Evolutionary conservation across 768 basidiomycete genomes (phyloP), one percentile per base, ranked within the genome.

Genomic region (Dacryopinax primogenitus): DNA sequence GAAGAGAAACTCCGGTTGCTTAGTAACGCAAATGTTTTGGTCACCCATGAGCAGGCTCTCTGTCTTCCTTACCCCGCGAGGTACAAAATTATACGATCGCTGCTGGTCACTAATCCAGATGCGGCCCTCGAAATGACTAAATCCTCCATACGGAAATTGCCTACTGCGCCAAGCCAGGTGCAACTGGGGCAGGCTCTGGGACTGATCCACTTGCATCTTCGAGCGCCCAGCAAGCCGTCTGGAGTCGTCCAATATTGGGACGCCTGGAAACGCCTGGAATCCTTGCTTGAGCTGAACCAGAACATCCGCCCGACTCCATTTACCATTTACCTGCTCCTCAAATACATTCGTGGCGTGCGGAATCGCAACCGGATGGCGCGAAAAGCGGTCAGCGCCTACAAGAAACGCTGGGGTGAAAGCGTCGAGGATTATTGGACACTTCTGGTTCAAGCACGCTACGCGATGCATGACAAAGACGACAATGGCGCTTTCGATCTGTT

Each of bases 251-350:
- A 28, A 30, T 58, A 58, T 21, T 58, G 11, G 11, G 26, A 21
- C 9, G 51, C 51, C 18, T 32, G 51, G 51, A 30, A 26, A 28
- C 51, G 51, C 26, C 32, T 58, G 51, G 4, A 2, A 4, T 9
- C 9, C 9, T 30, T 58, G 51, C 51, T 58, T 6, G 26, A 18
- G 15, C 30, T 58, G 51, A 23, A 58, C 21, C 26, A 58, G 26
- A 58, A 58, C 15, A 13, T 58, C 26, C 11, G 51, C 12, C 51
- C 51, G 26, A 58, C 51, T 15, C 7, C 51, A 21, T 58, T 58
- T 32, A 58, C 51, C 26, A 30, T 58, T 30, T 58, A 58, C 51
- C 21, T 58, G 51, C 51, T 58, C 32, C 51, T 58, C 51, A 58
- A 58, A 30, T 32, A 28, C 51, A 26, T 58, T 23, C 30, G 51